Base-by-base conservation (phyloP, 2,329 filamentous ascomycete genomes). In the Chalara sp. region DNA sequence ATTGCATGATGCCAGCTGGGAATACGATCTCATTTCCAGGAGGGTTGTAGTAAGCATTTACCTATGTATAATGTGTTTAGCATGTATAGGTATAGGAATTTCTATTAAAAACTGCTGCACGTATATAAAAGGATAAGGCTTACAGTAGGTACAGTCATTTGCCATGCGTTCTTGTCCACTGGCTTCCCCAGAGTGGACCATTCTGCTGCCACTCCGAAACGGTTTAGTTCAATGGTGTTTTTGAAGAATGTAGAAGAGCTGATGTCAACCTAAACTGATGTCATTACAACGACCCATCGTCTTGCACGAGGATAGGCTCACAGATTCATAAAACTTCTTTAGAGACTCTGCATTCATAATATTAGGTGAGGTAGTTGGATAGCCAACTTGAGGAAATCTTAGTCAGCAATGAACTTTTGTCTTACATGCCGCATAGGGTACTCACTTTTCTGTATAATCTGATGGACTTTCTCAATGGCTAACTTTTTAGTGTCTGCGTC, bases 1-100 rank as follows among this genome's bases (percentile, higher is more conserved):
- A 77, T 62, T 87, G 84, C 76, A 86, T 81, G 51, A 87, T 84
- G 0, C 81, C 84, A 0, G 83, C 82, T 1, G 81, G 81, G 63
- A 88, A 84, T 4, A 82, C 78, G 44, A 87, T 85, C 59, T 82
- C 77, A 59, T 86, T 86, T 10, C 76, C 75, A 0, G 75, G 72
- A 31, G 76, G 77, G 56, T 80, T 79, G 64, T 86, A 84, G 58
- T 83, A 84, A 1, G 83, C 83, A 58, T 86, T 86, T n/a, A 80
- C 21, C 21, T 21, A 21, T 3, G 21, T 21, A 21, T 3, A 21
- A 21, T 21, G 21, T 21, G 21, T 21, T 21, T 21, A 21, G 21
- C 21, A 21, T 21, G 21, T 21, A 3, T 21, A 21, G 21, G 21
- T 21, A 21, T 21, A 21, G 21, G 21, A 21, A 21, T 21, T 2